Conservation (phyloP, 495 filamentous ascomycete genomes). For the Neurospora intermedia region DNA sequence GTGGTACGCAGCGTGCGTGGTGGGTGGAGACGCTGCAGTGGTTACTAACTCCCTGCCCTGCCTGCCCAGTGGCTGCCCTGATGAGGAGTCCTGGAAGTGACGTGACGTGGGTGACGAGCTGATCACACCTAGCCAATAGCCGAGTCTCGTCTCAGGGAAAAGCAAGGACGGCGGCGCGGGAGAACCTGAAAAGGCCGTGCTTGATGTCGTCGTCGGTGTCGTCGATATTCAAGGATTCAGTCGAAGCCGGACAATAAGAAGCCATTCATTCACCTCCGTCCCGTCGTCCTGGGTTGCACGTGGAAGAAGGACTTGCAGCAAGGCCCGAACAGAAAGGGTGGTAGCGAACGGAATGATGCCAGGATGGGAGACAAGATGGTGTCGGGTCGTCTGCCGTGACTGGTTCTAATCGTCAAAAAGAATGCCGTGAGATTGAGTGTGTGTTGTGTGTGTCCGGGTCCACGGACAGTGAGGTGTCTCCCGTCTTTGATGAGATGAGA, state of each 20-base stretch:
- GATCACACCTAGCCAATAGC: constrained; percentile 9
- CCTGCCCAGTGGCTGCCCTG: neutral
- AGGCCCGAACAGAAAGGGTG: neutral
- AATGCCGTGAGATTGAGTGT: neutral
- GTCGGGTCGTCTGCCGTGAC: neutral
- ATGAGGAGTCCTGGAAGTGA: constrained; percentile 3
- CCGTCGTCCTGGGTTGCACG: neutral
- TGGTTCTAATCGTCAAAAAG: neutral
- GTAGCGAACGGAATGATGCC: neutral
- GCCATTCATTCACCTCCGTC: neutral
- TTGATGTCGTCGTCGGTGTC: neutral
- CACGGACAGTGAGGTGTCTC: neutral
- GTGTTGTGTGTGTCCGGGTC: neutral
- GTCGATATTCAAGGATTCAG: neutral
- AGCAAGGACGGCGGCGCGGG: constrained; percentile 5
- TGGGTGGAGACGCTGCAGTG: neutral
- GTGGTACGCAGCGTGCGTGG: neutral
- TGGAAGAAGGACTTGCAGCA: neutral
- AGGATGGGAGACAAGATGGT: neutral
- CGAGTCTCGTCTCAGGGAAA: constrained; percentile 9
- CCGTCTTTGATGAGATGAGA: neutral
- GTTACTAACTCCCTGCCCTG: neutral
- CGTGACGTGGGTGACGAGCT: constrained; percentile 11
- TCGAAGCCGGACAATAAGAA: neutral
- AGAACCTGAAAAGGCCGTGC: neutral